Evolutionary conservation across 257 asterid species (phyloP), one percentile per base, ranked within the genome.

Genomic region (Plantago ovata): DNA sequence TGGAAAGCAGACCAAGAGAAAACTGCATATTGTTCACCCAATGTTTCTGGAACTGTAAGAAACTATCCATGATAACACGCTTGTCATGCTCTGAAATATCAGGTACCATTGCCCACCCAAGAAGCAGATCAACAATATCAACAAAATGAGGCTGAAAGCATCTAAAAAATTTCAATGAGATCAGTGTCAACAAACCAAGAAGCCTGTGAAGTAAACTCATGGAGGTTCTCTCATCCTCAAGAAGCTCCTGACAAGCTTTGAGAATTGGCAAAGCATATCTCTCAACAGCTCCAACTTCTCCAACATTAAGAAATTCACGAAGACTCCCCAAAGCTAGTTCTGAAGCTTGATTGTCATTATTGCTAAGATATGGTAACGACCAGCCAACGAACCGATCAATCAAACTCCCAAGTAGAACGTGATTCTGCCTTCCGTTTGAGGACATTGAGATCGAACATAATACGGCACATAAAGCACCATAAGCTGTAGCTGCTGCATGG

Each of bases 11-110:
- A 36, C 95, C 97, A 54, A 86, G 60, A 22, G 97, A 88, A 74
- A 93, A 93, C 61, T 88, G 95, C 97, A 89, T 80, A 72, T 89
- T 88, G 68, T 89, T 93, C 60, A 82, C 98, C 98, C 98, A 93
- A 63, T 88, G 84, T 68, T 93, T 93, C 91, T 89, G 97, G 72
- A 93, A 93, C 62, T 89, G 97, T 74, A 93, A 69, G 82, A 93
- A 93, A 73, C 97, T 84, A 68, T 93, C 97, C 95, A 93, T 86
- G 58, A 93, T 89, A 50, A 84, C 84, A 64, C 65, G 84, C 74
- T 83, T 78, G 63, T 88, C 97, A 33, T 95, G 58, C 57, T 86
- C 98, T 53, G 63, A 79, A 67, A 84, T 79, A 47, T 82, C 97
- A 1, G 95, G 95, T 45, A 77, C 84, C 97, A 93, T 79, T 39